phyloP scores from a whole-genome alignment of 768 basidiomycete genomes.

The Dentipellis sp. region DNA sequence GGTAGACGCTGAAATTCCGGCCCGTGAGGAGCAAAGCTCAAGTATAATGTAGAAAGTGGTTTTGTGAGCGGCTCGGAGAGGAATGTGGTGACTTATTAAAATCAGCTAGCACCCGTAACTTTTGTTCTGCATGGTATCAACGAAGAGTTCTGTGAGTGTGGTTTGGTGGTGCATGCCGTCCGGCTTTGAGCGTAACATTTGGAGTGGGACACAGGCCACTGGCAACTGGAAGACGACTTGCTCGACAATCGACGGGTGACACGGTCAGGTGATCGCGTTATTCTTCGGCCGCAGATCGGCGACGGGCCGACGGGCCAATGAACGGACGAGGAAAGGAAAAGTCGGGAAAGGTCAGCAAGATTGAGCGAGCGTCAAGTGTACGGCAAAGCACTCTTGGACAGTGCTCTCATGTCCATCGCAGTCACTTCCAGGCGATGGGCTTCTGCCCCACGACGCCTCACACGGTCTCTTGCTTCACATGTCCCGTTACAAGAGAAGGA shows the following conservation, averaged over 20 bases:
- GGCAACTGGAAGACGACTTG: too few relatives aligned
- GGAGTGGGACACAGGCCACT: too few relatives aligned
- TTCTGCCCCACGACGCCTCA: background rate
- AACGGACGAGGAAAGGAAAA: background rate
- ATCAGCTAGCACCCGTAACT: too few relatives aligned
- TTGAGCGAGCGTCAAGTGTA: background rate
- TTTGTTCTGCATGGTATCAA: too few relatives aligned
- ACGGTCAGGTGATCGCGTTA: background rate
- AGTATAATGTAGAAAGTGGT: too few relatives aligned
- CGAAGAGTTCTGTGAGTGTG: too few relatives aligned
- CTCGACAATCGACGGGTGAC: background rate
- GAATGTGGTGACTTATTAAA: too few relatives aligned
- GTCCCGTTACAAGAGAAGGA: constrained; percentile 40
- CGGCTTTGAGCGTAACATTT: too few relatives aligned
- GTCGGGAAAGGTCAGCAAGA: background rate
- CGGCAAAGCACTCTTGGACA: background rate
- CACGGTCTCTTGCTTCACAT: constrained; percentile 29
- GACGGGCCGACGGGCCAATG: background rate
- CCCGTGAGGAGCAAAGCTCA: too few relatives aligned
- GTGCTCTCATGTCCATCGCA: constrained; percentile 5
- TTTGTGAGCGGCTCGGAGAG: too few relatives aligned
- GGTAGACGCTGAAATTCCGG: too few relatives aligned
- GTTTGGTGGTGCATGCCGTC: too few relatives aligned
- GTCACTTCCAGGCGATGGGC: constrained; percentile 3
- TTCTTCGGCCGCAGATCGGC: background rate